phyloP scores from a whole-genome alignment of 352 stramenopile genomes.

The Paralagenidium karlingii region DNA sequence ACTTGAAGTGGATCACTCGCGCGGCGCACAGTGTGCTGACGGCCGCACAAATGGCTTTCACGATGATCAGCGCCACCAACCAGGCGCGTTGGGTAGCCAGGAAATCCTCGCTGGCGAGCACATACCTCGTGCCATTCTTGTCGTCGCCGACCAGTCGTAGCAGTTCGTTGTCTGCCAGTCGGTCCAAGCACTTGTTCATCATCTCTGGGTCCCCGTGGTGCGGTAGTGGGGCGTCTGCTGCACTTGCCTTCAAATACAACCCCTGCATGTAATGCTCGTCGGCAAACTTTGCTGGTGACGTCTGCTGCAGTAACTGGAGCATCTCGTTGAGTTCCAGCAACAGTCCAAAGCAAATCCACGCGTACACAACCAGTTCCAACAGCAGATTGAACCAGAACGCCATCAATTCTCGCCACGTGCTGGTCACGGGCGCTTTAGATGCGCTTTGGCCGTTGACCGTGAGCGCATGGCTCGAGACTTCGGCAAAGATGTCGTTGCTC shows the following conservation, averaged over 20 bases:
- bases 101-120: slow-evolving; percentile 18
- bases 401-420: slow-evolving; percentile 44
- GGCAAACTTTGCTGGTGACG: slow-evolving; percentile 11
- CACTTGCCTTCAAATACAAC: no score
- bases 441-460: slow-evolving; percentile 49
- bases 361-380: slow-evolving; percentile 27
- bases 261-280: slow-evolving; percentile 15
- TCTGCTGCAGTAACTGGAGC: slow-evolving; percentile 16
- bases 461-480: slow-evolving; percentile 47
- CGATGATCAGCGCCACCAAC: slow-evolving; percentile 20
- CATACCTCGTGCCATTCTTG: slow-evolving; percentile 3
- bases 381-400: slow-evolving; percentile 39
- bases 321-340: slow-evolving; percentile 46
- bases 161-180: background rate
- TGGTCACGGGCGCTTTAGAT: slow-evolving; percentile 44
- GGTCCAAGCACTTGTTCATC: no score
- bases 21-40: slow-evolving; percentile 15
- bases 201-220: no score
- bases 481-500: slow-evolving; percentile 54
- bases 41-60: slow-evolving; percentile 22
- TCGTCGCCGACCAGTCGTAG: background rate
- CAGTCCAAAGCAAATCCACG: slow-evolving; percentile 47
- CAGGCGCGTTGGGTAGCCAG: slow-evolving; percentile 33
- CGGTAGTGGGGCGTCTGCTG: no score
- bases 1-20: slow-evolving; percentile 34